Evolutionary conservation across 2,329 filamentous ascomycete species (phyloP), one percentile per base, ranked within the genome.

Genomic region (Talaromyces sp.): DNA sequence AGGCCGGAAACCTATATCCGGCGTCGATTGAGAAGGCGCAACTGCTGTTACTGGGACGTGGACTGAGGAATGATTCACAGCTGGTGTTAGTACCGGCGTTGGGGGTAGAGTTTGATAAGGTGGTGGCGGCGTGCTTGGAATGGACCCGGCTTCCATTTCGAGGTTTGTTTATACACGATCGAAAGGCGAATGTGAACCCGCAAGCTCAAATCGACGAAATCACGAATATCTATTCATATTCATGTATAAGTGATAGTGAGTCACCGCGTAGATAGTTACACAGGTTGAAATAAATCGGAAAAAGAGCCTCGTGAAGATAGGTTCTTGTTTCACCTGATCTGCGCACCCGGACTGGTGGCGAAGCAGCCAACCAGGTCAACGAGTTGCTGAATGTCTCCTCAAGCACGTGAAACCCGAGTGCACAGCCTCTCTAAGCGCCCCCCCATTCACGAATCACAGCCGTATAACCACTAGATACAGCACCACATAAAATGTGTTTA

Each of bases 101-200:
- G 63, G 52, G 52, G 63, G 63, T 4, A 66, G 59, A 22, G 52
- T 66, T 13, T 62, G 64, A 27, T 66, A 66, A 52, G 64, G 60
- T 19, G 64, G 64, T 14, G 64, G 64, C 16, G 60, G 59, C 33
- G 54, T 64, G 9, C 33, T 33, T 33, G 62, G 54, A 37, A 59
- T 58, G 19, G 22, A 37, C 19, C 22, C 16, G 39, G 45, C 13
- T 11, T 66, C 59, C 64, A 66, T 66, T 13, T 49, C 41, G 52
- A 11, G 24, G n/a, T 11, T 39, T 56, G 10, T 56, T 22, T 6
- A 56, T 11, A 22, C 14, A 37, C 11, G 24, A 37, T 22, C n/a
- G 22, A 37, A 37, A 24, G 52, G 13, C 33, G 37, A 56, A 6
- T 19, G 4, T 56, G 33, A 56, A 24, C 33, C 11, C 11, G 11